Evolutionary conservation across 2,329 filamentous ascomycete genomes (phyloP).

Genomic region (Penicillium occitanis): DNA sequence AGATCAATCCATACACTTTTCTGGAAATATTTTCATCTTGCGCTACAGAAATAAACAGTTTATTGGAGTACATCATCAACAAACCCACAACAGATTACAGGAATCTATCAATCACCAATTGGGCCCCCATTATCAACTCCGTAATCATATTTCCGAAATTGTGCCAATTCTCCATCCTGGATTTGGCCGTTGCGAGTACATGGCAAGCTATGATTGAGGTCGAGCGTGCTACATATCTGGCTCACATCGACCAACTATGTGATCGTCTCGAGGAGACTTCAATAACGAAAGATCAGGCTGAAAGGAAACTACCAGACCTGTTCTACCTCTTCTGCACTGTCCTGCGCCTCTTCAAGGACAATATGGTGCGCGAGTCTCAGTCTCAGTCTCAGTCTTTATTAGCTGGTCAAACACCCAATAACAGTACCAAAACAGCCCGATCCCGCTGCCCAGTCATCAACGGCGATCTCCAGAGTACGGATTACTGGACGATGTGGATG

Average conservation of each 20-base stretch:
- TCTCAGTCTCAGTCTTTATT: neutral
- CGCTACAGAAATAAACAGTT: conserved; percentile 1
- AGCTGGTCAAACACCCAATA: neutral
- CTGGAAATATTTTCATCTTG: conserved; percentile 1
- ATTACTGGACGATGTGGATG: conserved; percentile 19
- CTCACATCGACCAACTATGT: conserved; percentile 1
- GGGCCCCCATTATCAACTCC: neutral
- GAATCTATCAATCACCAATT: conserved; percentile 9
- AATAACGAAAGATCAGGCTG: neutral
- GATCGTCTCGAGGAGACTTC: conserved; percentile 5
- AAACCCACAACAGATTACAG: neutral
- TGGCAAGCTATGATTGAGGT: neutral
- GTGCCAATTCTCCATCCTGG: neutral
- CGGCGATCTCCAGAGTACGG: conserved; percentile 14
- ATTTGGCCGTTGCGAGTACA: neutral
- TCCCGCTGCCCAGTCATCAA: conserved; percentile 17
- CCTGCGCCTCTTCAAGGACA: conserved; percentile 11
- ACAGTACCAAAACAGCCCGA: neutral
- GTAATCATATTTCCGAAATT: conserved; percentile 14
- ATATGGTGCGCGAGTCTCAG: conserved; percentile 7
- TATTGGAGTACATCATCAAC: conserved; percentile 14
- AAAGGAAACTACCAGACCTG: conserved; percentile 6
- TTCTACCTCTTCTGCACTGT: conserved; percentile 17
- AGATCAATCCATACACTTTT: conserved; percentile 1
- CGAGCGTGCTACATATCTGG: neutral